These are phyloP conservation scores for Cyclotella kingstonii DNA, from an alignment of 108 stramenopile species.

Conservation along the genomic window DNA sequence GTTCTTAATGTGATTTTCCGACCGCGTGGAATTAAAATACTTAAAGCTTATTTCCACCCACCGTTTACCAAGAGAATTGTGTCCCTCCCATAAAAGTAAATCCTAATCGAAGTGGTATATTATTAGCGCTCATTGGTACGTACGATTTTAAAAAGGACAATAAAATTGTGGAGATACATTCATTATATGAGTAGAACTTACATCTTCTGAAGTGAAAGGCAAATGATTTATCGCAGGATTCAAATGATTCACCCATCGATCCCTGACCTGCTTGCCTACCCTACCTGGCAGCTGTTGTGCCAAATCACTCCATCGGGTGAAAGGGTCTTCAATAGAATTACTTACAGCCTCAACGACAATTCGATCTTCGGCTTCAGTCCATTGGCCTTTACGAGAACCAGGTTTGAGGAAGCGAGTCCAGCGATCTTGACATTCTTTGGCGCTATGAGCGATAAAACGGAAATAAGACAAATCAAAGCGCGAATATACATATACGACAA, in stretches of 20 bases:
- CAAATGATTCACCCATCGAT: slow-evolving; percentile 90
- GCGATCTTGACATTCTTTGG: slow-evolving; percentile 39
- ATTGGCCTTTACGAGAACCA: slow-evolving; percentile 48
- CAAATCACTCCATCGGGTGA: slow-evolving; percentile 86
- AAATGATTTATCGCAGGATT: slow-evolving; percentile 84
- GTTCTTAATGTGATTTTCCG: slow-evolving; percentile 88
- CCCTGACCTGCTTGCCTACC: slow-evolving; percentile 86
- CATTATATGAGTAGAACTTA: background rate
- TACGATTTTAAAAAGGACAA: background rate
- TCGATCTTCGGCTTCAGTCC: slow-evolving; percentile 66
- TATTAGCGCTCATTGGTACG: too few relatives aligned
- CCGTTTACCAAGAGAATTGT: slow-evolving; percentile 69
- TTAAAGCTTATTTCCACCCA: slow-evolving; percentile 84
- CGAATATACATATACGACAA: background rate
- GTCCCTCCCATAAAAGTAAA: slow-evolving; percentile 74
- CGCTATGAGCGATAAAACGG: slow-evolving; percentile 1
- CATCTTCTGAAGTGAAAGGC: slow-evolving; percentile 77
- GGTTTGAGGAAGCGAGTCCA: slow-evolving; percentile 49
- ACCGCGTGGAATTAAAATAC: slow-evolving; percentile 66
- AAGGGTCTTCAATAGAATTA: slow-evolving; percentile 72
- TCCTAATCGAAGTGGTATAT: too few relatives aligned
- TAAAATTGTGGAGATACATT: background rate
- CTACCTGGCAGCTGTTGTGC: slow-evolving; percentile 82
- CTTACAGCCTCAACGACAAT: slow-evolving; percentile 79
- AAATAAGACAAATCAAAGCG: background rate